These are phyloP conservation scores for Alternaria burnsii DNA, from an alignment of 2,329 filamentous ascomycete genomes.

Conservation along the genomic window DNA sequence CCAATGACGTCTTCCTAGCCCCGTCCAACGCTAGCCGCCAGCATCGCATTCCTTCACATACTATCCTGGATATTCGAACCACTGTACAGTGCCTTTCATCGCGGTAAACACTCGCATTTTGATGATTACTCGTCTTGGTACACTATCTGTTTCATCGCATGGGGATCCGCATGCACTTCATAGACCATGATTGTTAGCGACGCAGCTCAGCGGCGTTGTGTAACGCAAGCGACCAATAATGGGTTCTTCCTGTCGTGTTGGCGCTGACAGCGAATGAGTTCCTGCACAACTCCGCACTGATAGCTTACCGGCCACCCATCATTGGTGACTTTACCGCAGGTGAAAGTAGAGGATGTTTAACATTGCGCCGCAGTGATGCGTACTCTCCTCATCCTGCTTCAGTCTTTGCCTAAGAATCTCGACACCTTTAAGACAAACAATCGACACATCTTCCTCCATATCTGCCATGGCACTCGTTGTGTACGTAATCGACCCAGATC, in stretches of 20 bases:
- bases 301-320: neutral
- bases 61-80: neutral
- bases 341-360: neutral
- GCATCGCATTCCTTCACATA: neutral
- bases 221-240: neutral
- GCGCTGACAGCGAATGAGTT: neutral
- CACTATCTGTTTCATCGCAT: neutral
- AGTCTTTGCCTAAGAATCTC: neutral
- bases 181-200: neutral
- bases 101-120: neutral
- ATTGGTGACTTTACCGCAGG: neutral
- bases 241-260: neutral
- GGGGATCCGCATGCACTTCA: neutral
- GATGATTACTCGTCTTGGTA: neutral
- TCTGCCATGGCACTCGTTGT: neutral
- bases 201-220: neutral
- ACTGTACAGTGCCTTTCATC: neutral
- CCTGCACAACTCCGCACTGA: conserved; percentile 1
- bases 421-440: neutral
- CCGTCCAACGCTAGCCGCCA: neutral
- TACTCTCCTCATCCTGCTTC: neutral
- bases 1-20: neutral
- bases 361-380: neutral
- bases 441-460: no score
- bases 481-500: conserved; percentile 2